These are phyloP conservation scores for Lithohypha guttulata DNA, from an alignment of 2,329 filamentous ascomycete species.

Conservation along the genomic window DNA sequence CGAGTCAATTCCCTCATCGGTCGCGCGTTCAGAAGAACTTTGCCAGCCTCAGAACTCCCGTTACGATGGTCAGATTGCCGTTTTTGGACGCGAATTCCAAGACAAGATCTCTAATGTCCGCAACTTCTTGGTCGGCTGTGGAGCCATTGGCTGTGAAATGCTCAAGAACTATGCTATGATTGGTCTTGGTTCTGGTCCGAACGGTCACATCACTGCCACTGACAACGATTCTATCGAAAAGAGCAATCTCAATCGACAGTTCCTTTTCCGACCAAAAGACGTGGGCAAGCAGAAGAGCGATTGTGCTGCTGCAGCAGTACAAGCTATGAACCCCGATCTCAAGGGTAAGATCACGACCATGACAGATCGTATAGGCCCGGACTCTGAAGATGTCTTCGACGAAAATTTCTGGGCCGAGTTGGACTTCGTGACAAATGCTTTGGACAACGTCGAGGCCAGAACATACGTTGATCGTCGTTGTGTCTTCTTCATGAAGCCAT, in stretches of 20 bases:
- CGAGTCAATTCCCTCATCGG: constrained; percentile 76
- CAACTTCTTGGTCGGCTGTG: constrained; percentile 90
- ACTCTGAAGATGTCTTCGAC: constrained; percentile 90
- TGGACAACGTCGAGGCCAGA: constrained; percentile 94
- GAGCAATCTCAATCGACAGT: constrained; percentile 96
- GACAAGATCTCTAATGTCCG: constrained; percentile 84
- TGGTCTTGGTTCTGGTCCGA: constrained; percentile 75
- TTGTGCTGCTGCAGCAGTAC: constrained; percentile 77
- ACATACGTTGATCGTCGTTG: constrained; percentile 94
- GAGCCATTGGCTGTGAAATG: constrained; percentile 98
- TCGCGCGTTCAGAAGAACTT: constrained; percentile 66
- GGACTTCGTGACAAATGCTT: constrained; percentile 88
- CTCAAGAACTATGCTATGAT: constrained; percentile 99
- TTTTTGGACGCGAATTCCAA: constrained; percentile 88
- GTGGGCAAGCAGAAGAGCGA: constrained; percentile 97
- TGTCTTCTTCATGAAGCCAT: constrained; percentile 94
- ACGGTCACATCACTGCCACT: constrained; percentile 82
- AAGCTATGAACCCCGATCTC: constrained; percentile 91
- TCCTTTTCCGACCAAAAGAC: constrained; percentile 85
- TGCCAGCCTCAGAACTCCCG: constrained; percentile 77
- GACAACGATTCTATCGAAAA: constrained; percentile 99
- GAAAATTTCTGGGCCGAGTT: constrained; percentile 81
- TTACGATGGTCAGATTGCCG: constrained; percentile 94
- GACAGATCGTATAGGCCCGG: constrained; percentile 79
- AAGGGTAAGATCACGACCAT: constrained; percentile 73